phyloP scores from a whole-genome alignment of 306 rosid genomes.

The Rosa chinensis region DNA sequence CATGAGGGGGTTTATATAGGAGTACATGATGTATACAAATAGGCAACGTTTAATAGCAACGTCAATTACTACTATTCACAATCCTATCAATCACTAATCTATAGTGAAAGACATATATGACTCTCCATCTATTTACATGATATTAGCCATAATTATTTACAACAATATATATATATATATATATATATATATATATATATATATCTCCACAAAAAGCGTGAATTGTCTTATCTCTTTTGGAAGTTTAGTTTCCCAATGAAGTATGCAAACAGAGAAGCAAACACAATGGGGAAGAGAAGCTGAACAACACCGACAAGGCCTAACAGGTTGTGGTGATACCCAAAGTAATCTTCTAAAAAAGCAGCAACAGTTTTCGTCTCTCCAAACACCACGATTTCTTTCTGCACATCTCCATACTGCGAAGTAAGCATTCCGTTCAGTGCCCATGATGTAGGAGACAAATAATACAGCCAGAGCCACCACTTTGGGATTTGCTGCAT shows the following conservation, averaged over 20 bases:
- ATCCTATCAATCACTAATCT: too few relatives aligned
- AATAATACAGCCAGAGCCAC: constrained; percentile 72
- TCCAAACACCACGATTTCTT: constrained; percentile 39
- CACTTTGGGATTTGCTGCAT: constrained; percentile 69
- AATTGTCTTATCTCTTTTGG: constrained; percentile 42
- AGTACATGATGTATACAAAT: too few relatives aligned
- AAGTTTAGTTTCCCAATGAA: constrained; percentile 54
- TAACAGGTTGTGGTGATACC: constrained; percentile 43
- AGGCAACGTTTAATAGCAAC: too few relatives aligned
- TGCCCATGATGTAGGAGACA: constrained; percentile 62
- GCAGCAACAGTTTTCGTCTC: constrained; percentile 39
- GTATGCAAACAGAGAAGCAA: constrained; percentile 48
- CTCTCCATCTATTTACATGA: too few relatives aligned
- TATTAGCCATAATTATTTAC: too few relatives aligned
- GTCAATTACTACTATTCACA: too few relatives aligned
- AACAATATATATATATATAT: too few relatives aligned
- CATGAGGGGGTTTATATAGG: too few relatives aligned
- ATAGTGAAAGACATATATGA: too few relatives aligned
- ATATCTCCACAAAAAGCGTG: neutral
- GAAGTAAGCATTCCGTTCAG: constrained; percentile 61
- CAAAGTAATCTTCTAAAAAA: constrained; percentile 56
- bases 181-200: too few relatives aligned
- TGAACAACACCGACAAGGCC: constrained; percentile 42
- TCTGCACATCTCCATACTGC: constrained; percentile 53
- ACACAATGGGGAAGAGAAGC: constrained; percentile 37